Conservation (phyloP, 2,329 filamentous ascomycete genomes). For the Aureobasidium sp. region DNA sequence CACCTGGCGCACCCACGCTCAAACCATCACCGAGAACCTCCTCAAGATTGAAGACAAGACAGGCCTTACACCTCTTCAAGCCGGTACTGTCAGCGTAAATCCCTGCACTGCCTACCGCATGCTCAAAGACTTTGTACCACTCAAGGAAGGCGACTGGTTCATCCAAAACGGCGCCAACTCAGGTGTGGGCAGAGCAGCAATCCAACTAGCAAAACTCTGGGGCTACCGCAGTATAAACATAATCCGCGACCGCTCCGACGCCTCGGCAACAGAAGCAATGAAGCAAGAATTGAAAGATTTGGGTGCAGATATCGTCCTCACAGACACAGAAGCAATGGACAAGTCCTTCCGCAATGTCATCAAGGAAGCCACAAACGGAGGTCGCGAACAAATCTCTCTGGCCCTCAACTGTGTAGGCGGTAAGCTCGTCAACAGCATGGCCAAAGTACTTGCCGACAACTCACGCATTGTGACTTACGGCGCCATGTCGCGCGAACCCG, state of each 20-base stretch:
- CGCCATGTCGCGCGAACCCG: conserved; percentile 84
- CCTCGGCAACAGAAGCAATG: conserved; percentile 59
- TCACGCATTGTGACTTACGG: conserved; percentile 87
- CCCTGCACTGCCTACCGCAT: conserved; percentile 92
- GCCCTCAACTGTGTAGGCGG: conserved; percentile 93
- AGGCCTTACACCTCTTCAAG: conserved; percentile 67
- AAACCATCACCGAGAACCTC: conserved; percentile 53
- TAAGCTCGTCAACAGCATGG: conserved; percentile 69
- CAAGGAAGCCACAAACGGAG: conserved; percentile 61
- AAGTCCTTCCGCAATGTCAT: conserved; percentile 57
- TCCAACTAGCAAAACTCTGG: conserved; percentile 81
- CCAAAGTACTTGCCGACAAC: conserved; percentile 60
- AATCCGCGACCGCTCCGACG: conserved; percentile 66
- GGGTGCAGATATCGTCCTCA: conserved; percentile 57
- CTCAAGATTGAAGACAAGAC: conserved; percentile 63
- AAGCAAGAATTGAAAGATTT: conserved; percentile 54
- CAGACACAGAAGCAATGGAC: conserved; percentile 52
- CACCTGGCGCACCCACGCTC: conserved; percentile 89
- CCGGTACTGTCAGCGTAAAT: conserved; percentile 84
- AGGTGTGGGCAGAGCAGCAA: conserved; percentile 83
- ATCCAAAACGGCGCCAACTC: conserved; percentile 96
- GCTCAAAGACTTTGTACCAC: conserved; percentile 67
- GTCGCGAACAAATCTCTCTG: conserved; percentile 64
- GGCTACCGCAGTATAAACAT: conserved; percentile 88
- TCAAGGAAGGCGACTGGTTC: conserved; percentile 71